Evolutionary conservation across 352 stramenopile species (phyloP), one percentile per base, ranked within the genome.

Genomic region (Globisporangium viniferum): DNA sequence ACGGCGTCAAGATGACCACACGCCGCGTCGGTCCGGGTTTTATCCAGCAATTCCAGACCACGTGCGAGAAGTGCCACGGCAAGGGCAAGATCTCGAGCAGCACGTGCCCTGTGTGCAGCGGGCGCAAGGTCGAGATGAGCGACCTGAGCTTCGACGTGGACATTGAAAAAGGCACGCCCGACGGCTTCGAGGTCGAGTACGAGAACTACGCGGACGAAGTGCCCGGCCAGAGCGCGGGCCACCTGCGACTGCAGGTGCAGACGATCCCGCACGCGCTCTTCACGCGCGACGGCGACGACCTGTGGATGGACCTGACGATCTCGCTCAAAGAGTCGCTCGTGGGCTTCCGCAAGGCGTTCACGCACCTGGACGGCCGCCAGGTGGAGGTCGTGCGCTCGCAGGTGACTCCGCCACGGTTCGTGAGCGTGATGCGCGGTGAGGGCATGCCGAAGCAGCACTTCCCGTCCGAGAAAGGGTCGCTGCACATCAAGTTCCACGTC

Each of bases 401-500:
- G 0, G 85, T 99, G 35, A 98, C 94, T 15, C 91, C 98, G 59
- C 93, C 90, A 55, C 91, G 96, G 44, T 92, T 98, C 70, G 91
- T 98, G 1, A 84, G 90, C 35, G 80, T 89, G 66, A 70, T 99
- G 22, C 73, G 79, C n/a, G 81, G 88, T 61, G 97, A 99, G 74
- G 97, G 97, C 59, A 99, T 99, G 96, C 96, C 97, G 18, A 87
- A 97, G 69, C 79, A 96, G 59, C 92, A 97, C 74, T 88, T 91
- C 22, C 76, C 92, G 24, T 96, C 87, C 20, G 84, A 97, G 68
- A 80, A 67, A 39, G 80, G 96, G 20, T 80, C 97, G 70, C 74
- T 99, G 59, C 97, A 97, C 75, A 93, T 99, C 66, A 99, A 97
- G 39, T 98, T 98, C 79, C 90, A 98, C 65, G 94, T 99, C 4